Base-by-base conservation (phyloP, 1,284 basidiomycete species). In the Tylopilus sp. region DNA sequence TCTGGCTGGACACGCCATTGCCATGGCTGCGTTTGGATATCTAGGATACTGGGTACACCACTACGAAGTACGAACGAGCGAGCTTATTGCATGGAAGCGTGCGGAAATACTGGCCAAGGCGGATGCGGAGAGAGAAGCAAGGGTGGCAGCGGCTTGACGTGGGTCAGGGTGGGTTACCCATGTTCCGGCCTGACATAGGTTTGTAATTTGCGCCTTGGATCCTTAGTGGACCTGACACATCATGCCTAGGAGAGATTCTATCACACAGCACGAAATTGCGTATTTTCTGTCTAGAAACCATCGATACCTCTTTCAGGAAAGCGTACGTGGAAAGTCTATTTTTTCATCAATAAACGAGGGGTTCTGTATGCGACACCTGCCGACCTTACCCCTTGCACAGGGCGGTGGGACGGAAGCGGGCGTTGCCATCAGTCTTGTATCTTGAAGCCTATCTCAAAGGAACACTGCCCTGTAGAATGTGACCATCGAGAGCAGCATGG, bases 1-100 rank as follows among this genome's bases (percentile, higher is more conserved):
- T 71, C 73, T 79, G 6, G 76, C 74, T 36, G 85, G 79, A 30
- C 85, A 88, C 56, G 65, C 74, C 40, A 67, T 85, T 54, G 72
- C 84, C n/a, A 84, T 85, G 77, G 78, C 66, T 47, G 74, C 69
- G 6, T 88, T 88, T 63, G 85, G 85, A 11, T 79, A 73, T 60
- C 74, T 64, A 18, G 85, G 85, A 48, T 88, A 88, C 67, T 84
- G 78, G 77, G 82, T 77, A 23, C 77, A 84, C 61, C 69, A 70
- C 43, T 85, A 84, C 78, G 84, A 88, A 59, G 55, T 72, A 44
- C 72, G 78, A 15, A 78, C 84, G 2, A 73, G 68, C 3, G 79
- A 76, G 41, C 69, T 88, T 29, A 65, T 88, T 35, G 75, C 76
- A 25, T 71, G 78, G 66, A 86, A 84, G 68, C 76, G 79, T 38